A percentile compares a stretch with the other conserved stretches of the same genome.
These are phyloP conservation scores for Aspergillus brasiliensis DNA, from an alignment of 2,329 filamentous ascomycete species.

Conservation along the genomic window DNA sequence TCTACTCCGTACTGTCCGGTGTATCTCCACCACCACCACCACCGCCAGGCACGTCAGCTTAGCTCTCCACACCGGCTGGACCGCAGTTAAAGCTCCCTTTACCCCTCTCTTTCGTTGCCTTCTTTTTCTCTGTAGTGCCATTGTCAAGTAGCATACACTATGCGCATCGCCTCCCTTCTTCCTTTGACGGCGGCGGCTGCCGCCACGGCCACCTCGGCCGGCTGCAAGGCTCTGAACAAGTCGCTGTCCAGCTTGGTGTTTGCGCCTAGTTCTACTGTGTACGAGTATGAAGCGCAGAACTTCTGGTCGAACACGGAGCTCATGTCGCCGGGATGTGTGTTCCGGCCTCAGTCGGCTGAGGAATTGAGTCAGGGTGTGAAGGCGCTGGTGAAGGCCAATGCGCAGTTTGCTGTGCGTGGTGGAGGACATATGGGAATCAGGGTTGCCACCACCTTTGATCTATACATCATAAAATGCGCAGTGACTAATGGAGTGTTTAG, in stretches of 20 bases:
- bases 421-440: conserved; percentile 39
- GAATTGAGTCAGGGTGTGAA: conserved; percentile 29
- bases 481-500: conserved; percentile 14
- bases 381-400: conserved; percentile 22
- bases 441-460: conserved; percentile 20
- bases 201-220: conserved; percentile 8
- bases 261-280: conserved; percentile 25
- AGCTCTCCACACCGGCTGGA: too few species aligned
- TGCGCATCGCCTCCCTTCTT: conserved; percentile 22
- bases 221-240: conserved; percentile 22
- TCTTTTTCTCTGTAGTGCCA: background rate
- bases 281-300: conserved; percentile 33
- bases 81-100: background rate
- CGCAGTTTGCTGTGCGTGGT: conserved; percentile 37
- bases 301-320: conserved; percentile 43
- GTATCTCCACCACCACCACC: too few species aligned
- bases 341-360: conserved; percentile 31
- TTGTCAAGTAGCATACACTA: conserved; percentile 10
- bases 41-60: too few species aligned
- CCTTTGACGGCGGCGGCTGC: conserved; percentile 16
- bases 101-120: conserved; percentile 1
- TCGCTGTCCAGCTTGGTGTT: conserved; percentile 26
- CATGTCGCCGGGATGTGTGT: conserved; percentile 36
- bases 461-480: background rate
- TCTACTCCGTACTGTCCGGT: too few species aligned